Evolutionary conservation across 331 rosid genomes (phyloP).

Genomic region (Pyrus hybrid): DNA sequence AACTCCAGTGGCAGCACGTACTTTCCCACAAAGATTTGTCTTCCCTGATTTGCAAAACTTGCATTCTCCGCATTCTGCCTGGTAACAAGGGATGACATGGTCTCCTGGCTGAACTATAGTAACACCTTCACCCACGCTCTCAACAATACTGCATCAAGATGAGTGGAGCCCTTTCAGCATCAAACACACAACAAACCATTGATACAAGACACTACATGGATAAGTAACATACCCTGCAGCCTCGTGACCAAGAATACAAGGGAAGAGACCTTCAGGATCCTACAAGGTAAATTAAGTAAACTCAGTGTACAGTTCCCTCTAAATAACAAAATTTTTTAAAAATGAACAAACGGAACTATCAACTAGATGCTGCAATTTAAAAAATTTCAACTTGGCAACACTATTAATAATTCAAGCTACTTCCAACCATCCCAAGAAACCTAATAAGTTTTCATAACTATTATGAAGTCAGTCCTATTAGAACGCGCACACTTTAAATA

Average conservation of each 20-base stretch:
- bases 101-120: conserved; percentile 74
- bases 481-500: not conserved
- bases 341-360: not conserved
- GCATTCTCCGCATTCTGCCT: conserved; percentile 98
- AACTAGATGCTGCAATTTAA: not conserved
- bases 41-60: too few relatives aligned
- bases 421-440: not conserved
- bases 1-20: too few relatives aligned
- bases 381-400: not conserved
- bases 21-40: too few relatives aligned
- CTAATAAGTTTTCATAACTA: not conserved
- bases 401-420: not conserved
- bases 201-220: not conserved
- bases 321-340: not conserved
- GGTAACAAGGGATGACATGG: conserved; percentile 94
- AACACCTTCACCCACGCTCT: conserved; percentile 93
- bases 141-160: conserved; percentile 60
- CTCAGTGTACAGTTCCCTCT: not conserved
- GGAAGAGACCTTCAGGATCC: conserved; percentile 98
- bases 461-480: not conserved
- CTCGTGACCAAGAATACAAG: conserved; percentile 93
- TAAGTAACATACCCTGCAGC: conserved; percentile 62
- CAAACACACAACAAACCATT: not conserved
- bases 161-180: not conserved
- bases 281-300: conserved; percentile 17